Evolutionary conservation across 805 yeast species (phyloP).

Genomic region (Deakozyma indianensis): DNA sequence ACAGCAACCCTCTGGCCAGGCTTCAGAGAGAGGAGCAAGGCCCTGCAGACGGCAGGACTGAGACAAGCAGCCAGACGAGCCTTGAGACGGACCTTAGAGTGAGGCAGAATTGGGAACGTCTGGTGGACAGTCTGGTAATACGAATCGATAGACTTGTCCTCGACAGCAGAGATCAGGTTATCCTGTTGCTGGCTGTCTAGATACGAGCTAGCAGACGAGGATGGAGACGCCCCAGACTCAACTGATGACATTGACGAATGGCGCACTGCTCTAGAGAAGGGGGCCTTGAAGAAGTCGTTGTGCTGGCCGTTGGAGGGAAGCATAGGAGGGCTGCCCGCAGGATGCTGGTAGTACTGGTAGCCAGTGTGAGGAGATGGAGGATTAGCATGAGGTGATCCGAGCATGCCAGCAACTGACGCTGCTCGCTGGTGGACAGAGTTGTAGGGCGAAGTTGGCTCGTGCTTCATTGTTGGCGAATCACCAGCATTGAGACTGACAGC

Average conservation of each 20-base stretch:
- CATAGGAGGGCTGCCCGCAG: not conserved
- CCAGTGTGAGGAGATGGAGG: not conserved
- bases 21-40: constrained; percentile 14
- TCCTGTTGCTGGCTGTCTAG: not conserved
- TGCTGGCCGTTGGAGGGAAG: constrained; percentile 3
- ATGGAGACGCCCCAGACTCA: not conserved
- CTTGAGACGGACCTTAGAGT: constrained; percentile 18
- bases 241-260: not conserved
- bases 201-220: not conserved
- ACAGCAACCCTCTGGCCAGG: constrained; percentile 5
- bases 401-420: not conserved
- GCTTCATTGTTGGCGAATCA: not conserved
- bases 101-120: constrained; percentile 24
- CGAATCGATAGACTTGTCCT: constrained; percentile 19
- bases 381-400: not conserved
- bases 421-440: not conserved
- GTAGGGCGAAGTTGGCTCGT: not conserved
- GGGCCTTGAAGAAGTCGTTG: constrained; percentile 3
- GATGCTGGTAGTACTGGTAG: not conserved
- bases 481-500: not conserved
- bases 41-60: constrained; percentile 14
- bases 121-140: constrained; percentile 26
- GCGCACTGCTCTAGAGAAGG: constrained; percentile 5
- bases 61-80: constrained; percentile 16
- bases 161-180: not conserved